Conservation (phyloP, 2,329 filamentous ascomycete genomes). For the Biscogniauxia marginata region DNA sequence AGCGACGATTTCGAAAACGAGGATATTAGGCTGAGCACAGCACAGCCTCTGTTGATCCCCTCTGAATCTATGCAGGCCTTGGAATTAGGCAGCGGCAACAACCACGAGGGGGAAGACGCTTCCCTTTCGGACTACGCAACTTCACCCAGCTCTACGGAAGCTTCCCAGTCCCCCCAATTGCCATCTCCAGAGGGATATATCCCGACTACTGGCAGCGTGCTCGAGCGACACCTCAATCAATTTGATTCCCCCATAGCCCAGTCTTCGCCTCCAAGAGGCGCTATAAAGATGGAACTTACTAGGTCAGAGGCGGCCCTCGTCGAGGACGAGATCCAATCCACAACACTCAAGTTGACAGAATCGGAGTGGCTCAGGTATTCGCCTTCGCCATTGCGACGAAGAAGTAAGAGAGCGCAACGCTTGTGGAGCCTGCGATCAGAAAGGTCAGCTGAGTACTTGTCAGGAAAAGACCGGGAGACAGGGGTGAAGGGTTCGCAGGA, state of each 20-base stretch:
- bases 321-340: conserved; percentile 3
- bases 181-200: conserved; percentile 30
- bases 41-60: conserved; percentile 27
- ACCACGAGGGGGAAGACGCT: conserved; percentile 15
- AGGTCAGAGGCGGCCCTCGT: conserved; percentile 7
- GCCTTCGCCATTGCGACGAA: conserved; percentile 25
- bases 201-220: conserved; percentile 31
- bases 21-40: conserved; percentile 28
- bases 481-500: neutral
- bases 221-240: conserved; percentile 30
- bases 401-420: conserved; percentile 9
- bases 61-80: conserved; percentile 29
- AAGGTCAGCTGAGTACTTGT: conserved; percentile 4
- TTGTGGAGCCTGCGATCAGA: conserved; percentile 24
- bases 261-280: conserved; percentile 15
- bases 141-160: conserved; percentile 25
- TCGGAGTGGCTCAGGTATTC: conserved; percentile 32
- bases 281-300: conserved; percentile 8
- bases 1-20: conserved; percentile 34
- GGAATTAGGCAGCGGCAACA: conserved; percentile 15
- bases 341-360: conserved; percentile 25
- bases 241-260: conserved; percentile 23
- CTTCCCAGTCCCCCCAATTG: conserved; percentile 23
- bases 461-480: neutral
- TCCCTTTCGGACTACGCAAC: conserved; percentile 31